Conservation (phyloP, 2,329 filamentous ascomycete genomes). For the Lachnellula arida region DNA sequence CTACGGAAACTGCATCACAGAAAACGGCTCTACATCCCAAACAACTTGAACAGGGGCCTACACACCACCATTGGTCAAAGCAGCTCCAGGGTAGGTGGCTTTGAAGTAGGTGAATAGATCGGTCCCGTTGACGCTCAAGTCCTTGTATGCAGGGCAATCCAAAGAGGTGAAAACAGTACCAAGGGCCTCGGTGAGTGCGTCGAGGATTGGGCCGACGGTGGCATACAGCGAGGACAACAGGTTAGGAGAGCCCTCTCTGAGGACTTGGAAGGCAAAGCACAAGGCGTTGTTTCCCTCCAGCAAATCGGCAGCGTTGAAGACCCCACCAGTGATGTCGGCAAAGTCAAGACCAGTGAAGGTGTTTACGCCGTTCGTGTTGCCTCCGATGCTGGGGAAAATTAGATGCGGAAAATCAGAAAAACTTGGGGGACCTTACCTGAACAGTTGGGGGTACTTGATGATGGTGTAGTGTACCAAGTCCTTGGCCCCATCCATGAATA, state of each 20-base stretch:
- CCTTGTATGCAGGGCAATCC: neutral
- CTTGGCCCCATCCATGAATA: no score
- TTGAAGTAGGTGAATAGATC: no score
- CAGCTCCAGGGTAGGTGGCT: no score
- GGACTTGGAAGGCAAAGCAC: constrained; percentile 40
- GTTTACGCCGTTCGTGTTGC: constrained; percentile 49
- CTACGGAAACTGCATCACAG: no score
- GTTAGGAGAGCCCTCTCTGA: constrained; percentile 39
- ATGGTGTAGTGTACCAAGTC: no score
- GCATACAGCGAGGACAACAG: constrained; percentile 23
- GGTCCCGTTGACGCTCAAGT: no score
- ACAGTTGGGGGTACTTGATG: no score
- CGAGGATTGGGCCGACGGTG: neutral
- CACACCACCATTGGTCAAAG: no score
- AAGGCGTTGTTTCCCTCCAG: constrained; percentile 44
- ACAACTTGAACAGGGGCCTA: no score
- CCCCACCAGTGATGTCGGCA: constrained; percentile 39
- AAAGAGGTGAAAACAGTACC: neutral
- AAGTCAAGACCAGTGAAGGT: constrained; percentile 45
- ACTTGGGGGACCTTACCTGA: no score
- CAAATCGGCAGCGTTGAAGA: constrained; percentile 40
- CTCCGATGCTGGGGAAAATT: constrained; percentile 43
- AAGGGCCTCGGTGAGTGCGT: neutral
- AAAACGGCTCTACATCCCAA: no score
- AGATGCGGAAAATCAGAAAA: constrained; percentile 33